These are phyloP conservation scores for Schizochytrium sp. DNA, from an alignment of 108 stramenopile species.

Conservation along the genomic window DNA sequence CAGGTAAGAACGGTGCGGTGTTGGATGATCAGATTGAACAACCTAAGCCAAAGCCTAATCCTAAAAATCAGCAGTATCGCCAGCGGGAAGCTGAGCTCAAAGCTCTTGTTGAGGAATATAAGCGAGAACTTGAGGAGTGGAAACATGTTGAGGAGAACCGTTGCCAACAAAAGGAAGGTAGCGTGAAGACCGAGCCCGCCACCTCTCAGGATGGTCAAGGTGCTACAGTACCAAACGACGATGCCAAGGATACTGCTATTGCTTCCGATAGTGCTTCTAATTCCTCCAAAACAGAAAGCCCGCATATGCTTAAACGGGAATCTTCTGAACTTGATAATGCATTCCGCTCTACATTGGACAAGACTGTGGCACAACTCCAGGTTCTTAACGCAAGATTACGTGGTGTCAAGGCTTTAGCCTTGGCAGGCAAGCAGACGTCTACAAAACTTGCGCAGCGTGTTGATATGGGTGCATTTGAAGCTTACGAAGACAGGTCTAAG, in stretches of 20 bases:
- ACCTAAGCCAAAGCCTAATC: conserved; percentile 1
- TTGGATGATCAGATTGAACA: conserved; percentile 13
- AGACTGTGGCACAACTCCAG: conserved; percentile 39
- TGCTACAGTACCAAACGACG: not conserved
- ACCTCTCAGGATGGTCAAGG: not conserved
- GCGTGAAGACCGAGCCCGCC: not conserved
- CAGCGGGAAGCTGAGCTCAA: not conserved
- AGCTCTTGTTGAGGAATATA: not conserved
- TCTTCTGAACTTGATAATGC: not conserved
- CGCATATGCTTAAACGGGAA: not conserved
- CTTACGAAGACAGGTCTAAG: not conserved
- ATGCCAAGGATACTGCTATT: not conserved
- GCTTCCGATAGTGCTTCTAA: not conserved
- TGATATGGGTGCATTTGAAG: conserved; percentile 14
- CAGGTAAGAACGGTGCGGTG: conserved; percentile 8
- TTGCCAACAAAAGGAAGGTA: not conserved
- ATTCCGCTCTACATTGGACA: not conserved
- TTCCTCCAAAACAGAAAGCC: not conserved
- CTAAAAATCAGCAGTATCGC: conserved; percentile 4
- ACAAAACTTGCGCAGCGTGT: not conserved
- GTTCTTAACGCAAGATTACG: conserved; percentile 28
- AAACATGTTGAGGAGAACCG: conserved; percentile 25
- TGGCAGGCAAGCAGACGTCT: conserved; percentile 11
- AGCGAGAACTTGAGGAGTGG: conserved; percentile 33
- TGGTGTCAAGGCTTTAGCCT: not conserved